Percentiles rank a stretch among this genome's conserved stretches.
Evolutionary conservation across 257 asterid genomes (phyloP).

Genomic region (Eucommia ulmoides): DNA sequence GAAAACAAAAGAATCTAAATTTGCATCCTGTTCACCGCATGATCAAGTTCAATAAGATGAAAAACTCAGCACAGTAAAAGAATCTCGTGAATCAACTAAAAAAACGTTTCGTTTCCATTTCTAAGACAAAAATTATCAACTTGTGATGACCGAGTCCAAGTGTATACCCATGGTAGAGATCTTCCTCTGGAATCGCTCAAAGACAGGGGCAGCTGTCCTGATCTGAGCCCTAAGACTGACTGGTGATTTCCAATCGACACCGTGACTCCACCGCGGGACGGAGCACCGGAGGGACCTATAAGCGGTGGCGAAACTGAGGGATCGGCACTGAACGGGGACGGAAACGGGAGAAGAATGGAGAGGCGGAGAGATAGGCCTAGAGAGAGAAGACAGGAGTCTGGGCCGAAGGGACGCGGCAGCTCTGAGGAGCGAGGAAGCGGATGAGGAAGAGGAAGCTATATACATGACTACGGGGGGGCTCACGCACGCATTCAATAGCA

Average conservation of each 20-base stretch:
- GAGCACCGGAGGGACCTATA: background rate
- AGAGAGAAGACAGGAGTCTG: background rate
- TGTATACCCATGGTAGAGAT: conserved; percentile 59
- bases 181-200: conserved; percentile 44
- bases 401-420: background rate
- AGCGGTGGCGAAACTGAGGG: background rate
- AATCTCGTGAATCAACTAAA: too few species aligned
- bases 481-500: too few species aligned
- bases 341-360: background rate
- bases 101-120: conserved; percentile 7
- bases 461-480: background rate
- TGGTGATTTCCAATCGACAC: conserved; percentile 13
- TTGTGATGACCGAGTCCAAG: conserved; percentile 3
- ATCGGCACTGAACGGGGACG: background rate
- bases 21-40: too few species aligned
- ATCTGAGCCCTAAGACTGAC: conserved; percentile 30
- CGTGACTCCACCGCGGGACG: conserved; percentile 11
- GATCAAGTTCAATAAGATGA: background rate
- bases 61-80: too few species aligned
- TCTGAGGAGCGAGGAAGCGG: background rate
- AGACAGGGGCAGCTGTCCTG: conserved; percentile 50
- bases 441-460: background rate
- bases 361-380: background rate
- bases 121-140: background rate
- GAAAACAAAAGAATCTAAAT: background rate